Evolutionary conservation across 192 early-diverging fungal genomes (phyloP).

Genomic region (Backusella parvicylindrica): DNA sequence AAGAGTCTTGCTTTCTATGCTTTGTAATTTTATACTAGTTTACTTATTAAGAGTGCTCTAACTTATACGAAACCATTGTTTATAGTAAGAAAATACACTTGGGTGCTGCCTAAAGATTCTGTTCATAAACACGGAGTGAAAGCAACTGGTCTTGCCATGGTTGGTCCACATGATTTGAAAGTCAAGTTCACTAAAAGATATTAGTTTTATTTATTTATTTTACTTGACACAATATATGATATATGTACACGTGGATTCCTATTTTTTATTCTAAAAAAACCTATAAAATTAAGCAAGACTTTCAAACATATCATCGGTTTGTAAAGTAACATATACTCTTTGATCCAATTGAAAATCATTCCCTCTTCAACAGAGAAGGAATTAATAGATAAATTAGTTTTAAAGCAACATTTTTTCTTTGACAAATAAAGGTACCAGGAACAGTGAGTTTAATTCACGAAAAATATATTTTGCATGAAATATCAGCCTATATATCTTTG

Average conservation of each 20-base stretch:
- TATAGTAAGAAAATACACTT: not conserved
- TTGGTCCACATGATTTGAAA: not conserved
- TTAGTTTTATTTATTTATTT: not conserved
- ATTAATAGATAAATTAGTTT: not conserved
- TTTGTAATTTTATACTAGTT: not conserved
- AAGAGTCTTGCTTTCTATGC: conserved; percentile 41
- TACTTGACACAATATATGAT: not conserved
- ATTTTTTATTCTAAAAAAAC: not conserved
- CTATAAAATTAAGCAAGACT: too few relatives aligned
- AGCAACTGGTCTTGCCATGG: not conserved
- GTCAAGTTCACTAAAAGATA: not conserved
- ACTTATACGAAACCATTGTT: not conserved
- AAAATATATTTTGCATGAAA: not conserved
- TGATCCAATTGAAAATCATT: too few relatives aligned
- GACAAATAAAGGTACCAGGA: not conserved
- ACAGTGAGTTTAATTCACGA: not conserved
- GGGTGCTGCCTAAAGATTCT: not conserved
- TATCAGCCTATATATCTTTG: not conserved
- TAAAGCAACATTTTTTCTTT: not conserved
- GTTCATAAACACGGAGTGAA: not conserved
- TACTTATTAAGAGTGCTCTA: not conserved
- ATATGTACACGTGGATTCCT: not conserved
- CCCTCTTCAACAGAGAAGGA: too few relatives aligned
- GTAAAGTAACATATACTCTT: too few relatives aligned
- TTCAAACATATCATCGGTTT: too few relatives aligned